A percentile compares a stretch with the other conserved stretches of the same genome.
phyloP scores from a whole-genome alignment of 2,329 filamentous ascomycete species.

The Aspergillus felis region DNA sequence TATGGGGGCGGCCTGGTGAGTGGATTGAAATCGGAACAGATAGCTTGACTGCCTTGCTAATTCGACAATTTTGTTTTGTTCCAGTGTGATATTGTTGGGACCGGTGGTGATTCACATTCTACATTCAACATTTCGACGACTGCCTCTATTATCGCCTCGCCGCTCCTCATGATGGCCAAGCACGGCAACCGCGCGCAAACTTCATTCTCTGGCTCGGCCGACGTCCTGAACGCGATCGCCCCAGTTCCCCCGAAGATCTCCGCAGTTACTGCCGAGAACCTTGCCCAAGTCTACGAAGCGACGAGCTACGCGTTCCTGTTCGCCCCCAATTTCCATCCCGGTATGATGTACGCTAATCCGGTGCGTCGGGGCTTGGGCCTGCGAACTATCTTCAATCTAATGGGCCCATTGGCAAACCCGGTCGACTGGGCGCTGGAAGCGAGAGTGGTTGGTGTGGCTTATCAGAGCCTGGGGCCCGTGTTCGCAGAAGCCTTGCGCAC shows the following conservation, averaged over 20 bases:
- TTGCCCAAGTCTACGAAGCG: constrained; percentile 67
- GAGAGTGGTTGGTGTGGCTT: constrained; percentile 86
- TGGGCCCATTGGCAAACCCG: constrained; percentile 89
- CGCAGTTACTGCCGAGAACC: constrained; percentile 67
- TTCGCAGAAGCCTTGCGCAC: constrained; percentile 82
- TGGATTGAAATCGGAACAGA: constrained; percentile 9
- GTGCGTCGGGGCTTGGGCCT: constrained; percentile 86
- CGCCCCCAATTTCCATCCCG: constrained; percentile 92
- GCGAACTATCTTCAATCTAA: constrained; percentile 95
- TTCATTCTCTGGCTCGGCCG: constrained; percentile 91
- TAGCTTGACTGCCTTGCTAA: constrained; percentile 1
- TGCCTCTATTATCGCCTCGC: constrained; percentile 84
- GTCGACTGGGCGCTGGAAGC: constrained; percentile 82
- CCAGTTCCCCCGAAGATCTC: constrained; percentile 70
- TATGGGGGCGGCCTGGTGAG: constrained; percentile 82
- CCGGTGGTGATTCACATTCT: constrained; percentile 91
- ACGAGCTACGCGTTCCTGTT: constrained; percentile 96
- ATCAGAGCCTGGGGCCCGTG: constrained; percentile 78
- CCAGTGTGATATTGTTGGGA: constrained; percentile 90
- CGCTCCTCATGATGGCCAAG: constrained; percentile 81
- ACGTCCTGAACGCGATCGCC: constrained; percentile 73
- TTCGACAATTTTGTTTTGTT: not conserved
- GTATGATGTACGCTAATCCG: constrained; percentile 83
- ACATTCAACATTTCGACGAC: constrained; percentile 99
- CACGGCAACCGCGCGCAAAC: constrained; percentile 96